phyloP scores from a whole-genome alignment of 2,329 filamentous ascomycete species.

The Sarocladium oryzae region DNA sequence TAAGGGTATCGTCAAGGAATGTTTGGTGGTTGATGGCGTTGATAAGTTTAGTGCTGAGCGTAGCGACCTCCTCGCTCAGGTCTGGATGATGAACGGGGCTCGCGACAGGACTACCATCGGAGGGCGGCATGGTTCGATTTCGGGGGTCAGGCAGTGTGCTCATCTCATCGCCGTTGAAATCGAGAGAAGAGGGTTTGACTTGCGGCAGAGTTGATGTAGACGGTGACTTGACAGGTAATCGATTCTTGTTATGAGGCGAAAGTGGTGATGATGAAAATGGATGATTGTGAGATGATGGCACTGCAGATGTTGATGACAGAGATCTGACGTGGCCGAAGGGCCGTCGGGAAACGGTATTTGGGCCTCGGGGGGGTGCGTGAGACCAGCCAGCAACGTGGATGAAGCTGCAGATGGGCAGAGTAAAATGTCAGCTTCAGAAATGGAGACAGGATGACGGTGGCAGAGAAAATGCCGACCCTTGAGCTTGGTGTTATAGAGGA shows the following conservation, averaged over 20 bases:
- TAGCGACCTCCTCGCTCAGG: slow-evolving; percentile 69
- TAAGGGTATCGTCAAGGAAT: slow-evolving; percentile 79
- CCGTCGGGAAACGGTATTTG: slow-evolving; percentile 19
- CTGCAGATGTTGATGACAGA: slow-evolving; percentile 43
- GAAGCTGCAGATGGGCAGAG: slow-evolving; percentile 34
- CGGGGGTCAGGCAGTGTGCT: slow-evolving; percentile 64
- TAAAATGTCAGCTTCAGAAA: slow-evolving; percentile 5
- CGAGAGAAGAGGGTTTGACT: slow-evolving; percentile 27
- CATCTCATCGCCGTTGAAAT: slow-evolving; percentile 52
- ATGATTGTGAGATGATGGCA: slow-evolving; percentile 17
- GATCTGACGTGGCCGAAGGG: slow-evolving; percentile 46
- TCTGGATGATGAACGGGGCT: slow-evolving; percentile 44
- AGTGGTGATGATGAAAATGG: slow-evolving; percentile 17
- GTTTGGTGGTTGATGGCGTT: slow-evolving; percentile 97
- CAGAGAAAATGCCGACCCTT: too few species aligned
- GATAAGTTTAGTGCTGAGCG: slow-evolving; percentile 90
- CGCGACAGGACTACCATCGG: slow-evolving; percentile 26
- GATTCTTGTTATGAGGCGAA: slow-evolving; percentile 30
- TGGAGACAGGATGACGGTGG: too few species aligned
- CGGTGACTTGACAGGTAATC: slow-evolving; percentile 32
- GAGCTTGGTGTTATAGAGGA: neutral
- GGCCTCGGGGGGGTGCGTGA: slow-evolving; percentile 27
- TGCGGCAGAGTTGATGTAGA: slow-evolving; percentile 29
- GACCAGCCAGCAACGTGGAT: slow-evolving; percentile 48
- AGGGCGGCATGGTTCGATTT: slow-evolving; percentile 43